These are phyloP conservation scores for Strobilomyces echinocephalus DNA, from an alignment of 768 basidiomycete species.

Conservation along the genomic window DNA sequence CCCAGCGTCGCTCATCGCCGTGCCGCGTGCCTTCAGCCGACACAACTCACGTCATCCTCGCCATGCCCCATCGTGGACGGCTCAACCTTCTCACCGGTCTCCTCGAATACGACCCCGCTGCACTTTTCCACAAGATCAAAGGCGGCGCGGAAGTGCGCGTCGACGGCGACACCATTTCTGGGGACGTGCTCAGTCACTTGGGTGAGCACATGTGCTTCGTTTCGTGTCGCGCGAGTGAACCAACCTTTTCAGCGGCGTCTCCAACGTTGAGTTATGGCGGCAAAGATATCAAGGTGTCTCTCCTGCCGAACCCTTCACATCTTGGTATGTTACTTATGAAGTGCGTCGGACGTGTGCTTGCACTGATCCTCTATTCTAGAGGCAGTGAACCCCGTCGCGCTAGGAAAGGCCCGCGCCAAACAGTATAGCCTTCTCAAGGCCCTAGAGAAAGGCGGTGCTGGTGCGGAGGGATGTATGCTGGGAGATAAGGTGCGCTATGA, in stretches of 20 bases:
- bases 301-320: constrained; percentile 79
- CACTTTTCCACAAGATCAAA: constrained; percentile 83
- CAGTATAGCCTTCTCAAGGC: constrained; percentile 77
- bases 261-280: constrained; percentile 55
- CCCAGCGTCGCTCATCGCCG: not conserved
- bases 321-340: constrained; percentile 38
- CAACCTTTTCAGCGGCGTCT: constrained; percentile 49
- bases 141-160: constrained; percentile 64
- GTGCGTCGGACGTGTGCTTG: no score
- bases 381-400: constrained; percentile 82
- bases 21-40: constrained; percentile 45
- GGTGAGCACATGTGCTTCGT: constrained; percentile 35
- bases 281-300: constrained; percentile 57
- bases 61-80: constrained; percentile 86
- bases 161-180: constrained; percentile 60
- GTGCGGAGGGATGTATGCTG: constrained; percentile 25
- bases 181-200: constrained; percentile 87
- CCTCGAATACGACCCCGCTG: constrained; percentile 58
- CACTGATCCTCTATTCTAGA: constrained; percentile 37
- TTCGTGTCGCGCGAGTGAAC: not conserved
- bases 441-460: constrained; percentile 36
- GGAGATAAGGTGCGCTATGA: constrained; percentile 27
- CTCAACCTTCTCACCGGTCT: constrained; percentile 82
- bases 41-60: constrained; percentile 67
- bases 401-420: constrained; percentile 88